Conservation (phyloP, 805 yeast genomes). For the Naumovozyma dairenensis region DNA sequence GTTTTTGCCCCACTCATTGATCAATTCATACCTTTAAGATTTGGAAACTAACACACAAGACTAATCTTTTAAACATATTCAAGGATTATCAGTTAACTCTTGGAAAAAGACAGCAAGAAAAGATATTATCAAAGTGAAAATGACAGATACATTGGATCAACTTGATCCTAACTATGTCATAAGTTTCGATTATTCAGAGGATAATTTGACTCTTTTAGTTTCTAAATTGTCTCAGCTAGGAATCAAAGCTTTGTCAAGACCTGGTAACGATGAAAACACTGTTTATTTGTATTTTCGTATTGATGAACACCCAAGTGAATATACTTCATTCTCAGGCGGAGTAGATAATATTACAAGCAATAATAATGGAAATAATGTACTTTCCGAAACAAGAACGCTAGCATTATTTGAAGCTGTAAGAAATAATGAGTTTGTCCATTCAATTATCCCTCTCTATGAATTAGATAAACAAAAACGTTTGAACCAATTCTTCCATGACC, state of each 20-base stretch:
- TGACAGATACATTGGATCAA: constrained; percentile 9
- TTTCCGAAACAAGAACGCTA: background rate
- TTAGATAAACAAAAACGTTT: constrained; percentile 3
- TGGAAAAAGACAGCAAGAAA: too few relatives aligned
- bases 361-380: background rate
- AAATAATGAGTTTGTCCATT: constrained; percentile 6
- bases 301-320: too few relatives aligned
- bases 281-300: too few relatives aligned
- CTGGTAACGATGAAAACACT: constrained; percentile 7
- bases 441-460: constrained; percentile 9
- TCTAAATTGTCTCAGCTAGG: constrained; percentile 13
- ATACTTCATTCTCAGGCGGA: too few relatives aligned
- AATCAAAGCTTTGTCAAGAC: constrained; percentile 11
- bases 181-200: constrained; percentile 9
- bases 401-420: constrained; percentile 4
- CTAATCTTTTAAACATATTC: too few relatives aligned
- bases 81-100: too few relatives aligned
- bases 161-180: constrained; percentile 22
- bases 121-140: too few relatives aligned
- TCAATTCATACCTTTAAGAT: too few relatives aligned
- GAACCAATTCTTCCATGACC: background rate
- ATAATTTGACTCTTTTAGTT: constrained; percentile 11
- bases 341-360: background rate
- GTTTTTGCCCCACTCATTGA: too few relatives aligned
- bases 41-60: too few relatives aligned